phyloP scores from a whole-genome alignment of 2,329 filamentous ascomycete species.

The Rhynchosporium graminicola region DNA sequence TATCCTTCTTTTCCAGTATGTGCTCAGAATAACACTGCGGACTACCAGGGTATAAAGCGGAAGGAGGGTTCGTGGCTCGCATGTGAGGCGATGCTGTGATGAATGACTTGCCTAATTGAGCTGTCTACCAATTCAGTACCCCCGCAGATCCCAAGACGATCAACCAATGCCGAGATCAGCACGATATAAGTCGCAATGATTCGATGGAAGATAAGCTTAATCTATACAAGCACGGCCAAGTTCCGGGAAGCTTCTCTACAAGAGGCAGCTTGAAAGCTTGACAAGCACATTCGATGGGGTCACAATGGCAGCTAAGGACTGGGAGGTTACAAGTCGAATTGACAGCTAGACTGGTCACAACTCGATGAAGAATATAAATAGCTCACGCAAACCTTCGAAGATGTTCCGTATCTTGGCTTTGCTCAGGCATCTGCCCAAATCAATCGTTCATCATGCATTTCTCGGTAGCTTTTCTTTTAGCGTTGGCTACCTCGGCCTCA shows the following conservation, averaged over 20 bases:
- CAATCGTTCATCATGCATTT: constrained; percentile 12
- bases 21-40: background rate
- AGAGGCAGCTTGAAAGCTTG: constrained; percentile 22
- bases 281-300: background rate
- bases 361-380: background rate
- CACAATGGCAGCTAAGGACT: background rate
- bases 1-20: background rate
- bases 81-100: constrained; percentile 3
- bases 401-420: no score
- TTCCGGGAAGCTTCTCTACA: constrained; percentile 11
- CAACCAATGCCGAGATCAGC: constrained; percentile 19
- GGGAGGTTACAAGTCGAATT: background rate
- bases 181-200: constrained; percentile 1
- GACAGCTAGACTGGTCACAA: background rate
- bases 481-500: constrained; percentile 15
- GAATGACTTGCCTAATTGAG: constrained; percentile 23
- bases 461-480: constrained; percentile 1
- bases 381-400: background rate
- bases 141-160: constrained; percentile 14
- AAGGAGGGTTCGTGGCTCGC: constrained; percentile 14
- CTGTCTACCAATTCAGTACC: background rate
- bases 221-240: constrained; percentile 9
- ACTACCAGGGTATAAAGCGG: constrained; percentile 5
- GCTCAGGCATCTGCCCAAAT: background rate
- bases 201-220: constrained; percentile 17